These are phyloP conservation scores for Ophiognomonia clavigignenti-juglandacearum DNA, from an alignment of 2,329 filamentous ascomycete genomes.

Conservation along the genomic window DNA sequence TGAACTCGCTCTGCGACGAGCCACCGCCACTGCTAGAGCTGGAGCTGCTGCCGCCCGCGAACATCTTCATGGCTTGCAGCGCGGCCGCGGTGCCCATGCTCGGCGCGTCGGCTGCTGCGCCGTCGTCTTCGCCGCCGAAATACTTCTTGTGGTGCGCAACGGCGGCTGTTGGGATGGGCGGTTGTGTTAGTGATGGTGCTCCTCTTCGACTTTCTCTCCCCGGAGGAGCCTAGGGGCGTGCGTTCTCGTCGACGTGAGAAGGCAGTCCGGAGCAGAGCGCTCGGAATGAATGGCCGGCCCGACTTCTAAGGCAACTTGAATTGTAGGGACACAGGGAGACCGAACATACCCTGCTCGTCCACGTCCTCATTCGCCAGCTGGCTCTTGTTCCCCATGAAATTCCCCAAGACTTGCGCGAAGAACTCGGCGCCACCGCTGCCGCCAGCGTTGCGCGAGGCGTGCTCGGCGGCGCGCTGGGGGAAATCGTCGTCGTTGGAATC, in stretches of 20 bases:
- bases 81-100: constrained; percentile 69
- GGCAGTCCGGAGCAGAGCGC: no score
- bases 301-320: background rate
- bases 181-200: no score
- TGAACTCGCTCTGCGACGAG: constrained; percentile 65
- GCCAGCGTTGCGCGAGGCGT: constrained; percentile 42
- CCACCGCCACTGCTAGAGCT: constrained; percentile 31
- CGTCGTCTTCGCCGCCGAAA: constrained; percentile 53
- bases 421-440: constrained; percentile 41
- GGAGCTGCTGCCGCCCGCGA: constrained; percentile 52
- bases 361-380: constrained; percentile 39
- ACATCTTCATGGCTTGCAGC: constrained; percentile 78
- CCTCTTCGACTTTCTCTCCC: no score
- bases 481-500: constrained; percentile 41
- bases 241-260: no score
- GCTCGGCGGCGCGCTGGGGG: constrained; percentile 33
- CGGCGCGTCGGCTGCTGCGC: constrained; percentile 41
- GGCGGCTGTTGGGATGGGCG: constrained; percentile 57
- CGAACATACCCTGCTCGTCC: constrained; percentile 44
- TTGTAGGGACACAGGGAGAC: background rate
- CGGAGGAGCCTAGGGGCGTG: no score
- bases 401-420: constrained; percentile 43
- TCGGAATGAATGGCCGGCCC: no score
- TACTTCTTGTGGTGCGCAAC: constrained; percentile 71
- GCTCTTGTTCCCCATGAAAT: constrained; percentile 45